These are phyloP conservation scores for Mucuna pruriens DNA, from an alignment of 306 rosid genomes.

Conservation along the genomic window DNA sequence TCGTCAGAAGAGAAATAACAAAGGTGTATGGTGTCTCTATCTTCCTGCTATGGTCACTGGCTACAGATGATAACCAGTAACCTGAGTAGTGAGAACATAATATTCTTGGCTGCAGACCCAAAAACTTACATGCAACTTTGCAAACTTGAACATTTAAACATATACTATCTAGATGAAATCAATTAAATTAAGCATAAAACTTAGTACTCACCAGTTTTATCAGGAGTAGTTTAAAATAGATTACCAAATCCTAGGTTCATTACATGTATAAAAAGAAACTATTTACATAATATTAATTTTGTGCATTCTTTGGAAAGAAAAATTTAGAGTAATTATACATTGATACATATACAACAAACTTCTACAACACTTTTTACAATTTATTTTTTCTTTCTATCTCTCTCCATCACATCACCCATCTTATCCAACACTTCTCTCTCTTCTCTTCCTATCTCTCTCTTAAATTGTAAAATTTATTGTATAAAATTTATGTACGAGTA, in stretches of 20 bases:
- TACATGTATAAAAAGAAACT: neutral
- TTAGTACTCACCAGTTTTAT: neutral
- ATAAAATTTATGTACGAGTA: neutral
- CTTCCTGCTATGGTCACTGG: neutral
- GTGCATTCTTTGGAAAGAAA: neutral
- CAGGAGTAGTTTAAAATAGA: neutral
- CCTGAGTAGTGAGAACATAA: neutral
- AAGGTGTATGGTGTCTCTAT: neutral
- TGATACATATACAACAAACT: neutral
- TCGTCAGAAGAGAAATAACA: neutral
- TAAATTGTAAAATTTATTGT: neutral
- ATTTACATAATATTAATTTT: neutral
- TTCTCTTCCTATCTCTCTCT: neutral
- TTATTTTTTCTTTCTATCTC: neutral
- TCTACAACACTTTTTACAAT: neutral
- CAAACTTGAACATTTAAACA: neutral
- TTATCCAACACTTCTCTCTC: neutral
- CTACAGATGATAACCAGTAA: neutral
- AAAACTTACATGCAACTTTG: neutral
- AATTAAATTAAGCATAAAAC: neutral
- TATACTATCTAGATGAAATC: neutral
- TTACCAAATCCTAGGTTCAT: neutral
- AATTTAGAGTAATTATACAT: neutral
- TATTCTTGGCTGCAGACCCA: neutral
- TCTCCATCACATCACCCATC: neutral